Percentiles rank a stretch among this genome's conserved stretches.
Conservation (phyloP, 257 asterid species). For the Cruciata laevipes region DNA sequence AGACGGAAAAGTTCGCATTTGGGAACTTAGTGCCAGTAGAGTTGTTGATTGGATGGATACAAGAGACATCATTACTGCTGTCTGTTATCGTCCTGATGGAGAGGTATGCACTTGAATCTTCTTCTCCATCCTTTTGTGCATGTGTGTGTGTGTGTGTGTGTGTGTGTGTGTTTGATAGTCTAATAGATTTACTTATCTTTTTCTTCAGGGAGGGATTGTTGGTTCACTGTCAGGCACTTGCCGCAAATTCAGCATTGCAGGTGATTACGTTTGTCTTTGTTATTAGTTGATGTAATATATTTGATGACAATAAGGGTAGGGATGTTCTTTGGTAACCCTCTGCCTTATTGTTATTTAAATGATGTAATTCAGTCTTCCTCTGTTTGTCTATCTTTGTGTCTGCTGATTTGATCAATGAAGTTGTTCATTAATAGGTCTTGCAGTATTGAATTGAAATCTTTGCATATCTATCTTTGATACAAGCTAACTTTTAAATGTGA, state of each 20-base stretch:
- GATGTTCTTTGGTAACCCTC: neutral
- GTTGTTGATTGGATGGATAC: constrained; percentile 83
- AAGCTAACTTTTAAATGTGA: neutral
- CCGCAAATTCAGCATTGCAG: constrained; percentile 59
- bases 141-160: neutral
- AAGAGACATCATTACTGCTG: constrained; percentile 82
- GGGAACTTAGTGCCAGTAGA: constrained; percentile 55
- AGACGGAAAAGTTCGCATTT: constrained; percentile 91
- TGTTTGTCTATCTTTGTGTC: neutral
- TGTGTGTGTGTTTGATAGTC: neutral
- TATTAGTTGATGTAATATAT: neutral
- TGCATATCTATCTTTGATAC: neutral
- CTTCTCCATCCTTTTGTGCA: neutral
- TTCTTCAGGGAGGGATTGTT: constrained; percentile 65
- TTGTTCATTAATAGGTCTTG: neutral
- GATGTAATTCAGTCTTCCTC: neutral
- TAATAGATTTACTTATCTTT: neutral
- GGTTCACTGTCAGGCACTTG: constrained; percentile 77
- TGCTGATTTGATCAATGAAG: neutral
- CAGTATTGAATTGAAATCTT: neutral
- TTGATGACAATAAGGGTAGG: neutral
- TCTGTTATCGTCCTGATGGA: constrained; percentile 82
- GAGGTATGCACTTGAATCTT: constrained; percentile 37
- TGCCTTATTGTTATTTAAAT: neutral
- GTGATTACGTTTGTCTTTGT: constrained; percentile 26